phyloP scores from a whole-genome alignment of 1,139 yeast genomes.

The Spencermartinsiella ligniputridi region DNA sequence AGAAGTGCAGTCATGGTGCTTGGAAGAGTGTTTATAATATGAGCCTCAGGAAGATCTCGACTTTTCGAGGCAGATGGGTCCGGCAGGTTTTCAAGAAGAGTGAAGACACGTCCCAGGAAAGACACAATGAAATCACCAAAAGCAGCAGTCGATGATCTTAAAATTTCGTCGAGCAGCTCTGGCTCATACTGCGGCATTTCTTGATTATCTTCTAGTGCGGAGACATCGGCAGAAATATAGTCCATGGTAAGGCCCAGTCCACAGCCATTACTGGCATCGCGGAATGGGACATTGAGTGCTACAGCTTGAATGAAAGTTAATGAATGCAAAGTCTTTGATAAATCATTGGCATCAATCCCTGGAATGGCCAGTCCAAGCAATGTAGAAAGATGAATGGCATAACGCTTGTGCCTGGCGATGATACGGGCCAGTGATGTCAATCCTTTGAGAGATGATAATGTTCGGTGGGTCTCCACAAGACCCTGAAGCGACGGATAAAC shows the following conservation, averaged over 20 bases:
- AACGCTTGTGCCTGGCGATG: constrained; percentile 61
- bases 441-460: constrained; percentile 65
- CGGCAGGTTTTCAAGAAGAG: constrained; percentile 72
- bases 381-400: constrained; percentile 74
- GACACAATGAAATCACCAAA: constrained; percentile 59
- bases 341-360: constrained; percentile 87
- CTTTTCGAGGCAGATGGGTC: constrained; percentile 26
- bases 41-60: constrained; percentile 33
- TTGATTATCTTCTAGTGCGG: constrained; percentile 27
- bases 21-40: constrained; percentile 54
- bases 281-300: constrained; percentile 68
- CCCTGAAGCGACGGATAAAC: constrained; percentile 78
- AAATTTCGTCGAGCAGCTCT: constrained; percentile 50
- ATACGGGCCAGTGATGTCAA: constrained; percentile 64
- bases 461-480: constrained; percentile 77
- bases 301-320: constrained; percentile 67
- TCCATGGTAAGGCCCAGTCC: constrained; percentile 60
- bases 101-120: constrained; percentile 57
- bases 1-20: constrained; percentile 63
- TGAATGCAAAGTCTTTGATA: constrained; percentile 66
- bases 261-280: constrained; percentile 29
- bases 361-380: constrained; percentile 65
- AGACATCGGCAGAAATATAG: constrained; percentile 52
- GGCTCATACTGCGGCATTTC: constrained; percentile 35
- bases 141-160: constrained; percentile 68